Evolutionary conservation across 2,329 filamentous ascomycete genomes (phyloP), one percentile per base, ranked within the genome.

Genomic region (Ophiostoma montium): DNA sequence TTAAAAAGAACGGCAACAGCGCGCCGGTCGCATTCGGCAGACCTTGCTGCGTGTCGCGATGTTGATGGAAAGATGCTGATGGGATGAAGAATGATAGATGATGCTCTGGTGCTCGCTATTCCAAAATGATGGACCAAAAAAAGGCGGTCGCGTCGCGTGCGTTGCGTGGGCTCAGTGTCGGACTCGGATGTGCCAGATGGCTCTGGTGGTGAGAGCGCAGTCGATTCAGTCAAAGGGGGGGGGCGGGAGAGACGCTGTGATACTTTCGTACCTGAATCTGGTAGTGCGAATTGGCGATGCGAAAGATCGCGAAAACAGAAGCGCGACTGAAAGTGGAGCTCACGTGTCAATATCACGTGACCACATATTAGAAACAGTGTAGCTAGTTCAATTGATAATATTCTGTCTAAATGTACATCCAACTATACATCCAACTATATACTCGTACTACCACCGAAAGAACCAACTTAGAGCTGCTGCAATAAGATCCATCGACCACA

Each of bases 261-360:
- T n/a, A n/a, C n/a, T 11, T 27, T 8, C 23, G 39, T 30, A 30
- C 39, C 39, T 30, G 23, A 10, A n/a, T 31, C 16, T 21, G 42
- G 30, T n/a, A 33, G 9, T 44, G 42, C 16, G 23, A 44, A 30
- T 23, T n/a, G n/a, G 39, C 19, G 27, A 33, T 44, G 42, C 42
- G 42, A 43, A 41, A 41, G 38, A 32, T 44, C 42, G 30, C 42
- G 42, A 44, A n/a, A 44, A 33, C 27, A 33, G 42, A 18, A 33
- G 13, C 42, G 30, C 42, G 42, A 44, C 30, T 19, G 31, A 18
- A 18, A 30, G 42, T 44, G 42, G 42, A 21, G 27, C n/a, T 19
- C 42, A 44, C 42, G 42, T 44, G 42, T 33, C 10, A 11, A 2
- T 16, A 21, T 18, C 4, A 2, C 15, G 23, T 18, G 15, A 41